Percentiles rank a stretch among this genome's conserved stretches.
phyloP scores from a whole-genome alignment of 768 basidiomycete species.

The Galerina marginata region DNA sequence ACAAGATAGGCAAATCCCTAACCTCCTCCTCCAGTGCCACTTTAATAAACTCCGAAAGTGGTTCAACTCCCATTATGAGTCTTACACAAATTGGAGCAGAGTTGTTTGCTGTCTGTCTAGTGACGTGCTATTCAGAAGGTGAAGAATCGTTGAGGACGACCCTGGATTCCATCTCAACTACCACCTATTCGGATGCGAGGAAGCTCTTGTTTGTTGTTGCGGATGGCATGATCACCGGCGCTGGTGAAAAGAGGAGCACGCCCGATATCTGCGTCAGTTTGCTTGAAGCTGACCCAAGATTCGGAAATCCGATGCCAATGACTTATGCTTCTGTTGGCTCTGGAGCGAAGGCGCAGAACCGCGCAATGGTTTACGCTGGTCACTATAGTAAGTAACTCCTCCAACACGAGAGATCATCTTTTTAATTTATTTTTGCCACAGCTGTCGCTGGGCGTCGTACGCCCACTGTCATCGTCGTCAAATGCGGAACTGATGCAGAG shows the following conservation, averaged over 20 bases:
- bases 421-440: conserved; percentile 30
- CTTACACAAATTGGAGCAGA: conserved; percentile 93
- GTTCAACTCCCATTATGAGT: conserved; percentile 72
- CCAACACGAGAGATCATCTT: not conserved
- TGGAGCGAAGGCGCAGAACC: conserved; percentile 88
- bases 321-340: conserved; percentile 89
- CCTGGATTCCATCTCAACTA: conserved; percentile 89
- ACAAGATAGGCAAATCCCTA: conserved; percentile 54
- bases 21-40: conserved; percentile 61
- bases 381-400: conserved; percentile 82
- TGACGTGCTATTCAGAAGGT: conserved; percentile 98
- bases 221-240: conserved; percentile 98
- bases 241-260: conserved; percentile 93
- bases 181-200: conserved; percentile 89
- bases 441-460: conserved; percentile 89
- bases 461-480: conserved; percentile 92
- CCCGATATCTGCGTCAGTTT: conserved; percentile 95
- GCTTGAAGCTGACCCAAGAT: conserved; percentile 91
- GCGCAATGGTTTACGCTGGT: conserved; percentile 99
- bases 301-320: conserved; percentile 96
- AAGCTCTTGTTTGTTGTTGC: conserved; percentile 95
- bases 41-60: conserved; percentile 50
- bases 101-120: conserved; percentile 92
- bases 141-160: conserved; percentile 91
- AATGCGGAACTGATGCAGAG: conserved; percentile 92